Conservation (phyloP, 2,329 filamentous ascomycete genomes). For the Aspergillus hiratsukae region DNA sequence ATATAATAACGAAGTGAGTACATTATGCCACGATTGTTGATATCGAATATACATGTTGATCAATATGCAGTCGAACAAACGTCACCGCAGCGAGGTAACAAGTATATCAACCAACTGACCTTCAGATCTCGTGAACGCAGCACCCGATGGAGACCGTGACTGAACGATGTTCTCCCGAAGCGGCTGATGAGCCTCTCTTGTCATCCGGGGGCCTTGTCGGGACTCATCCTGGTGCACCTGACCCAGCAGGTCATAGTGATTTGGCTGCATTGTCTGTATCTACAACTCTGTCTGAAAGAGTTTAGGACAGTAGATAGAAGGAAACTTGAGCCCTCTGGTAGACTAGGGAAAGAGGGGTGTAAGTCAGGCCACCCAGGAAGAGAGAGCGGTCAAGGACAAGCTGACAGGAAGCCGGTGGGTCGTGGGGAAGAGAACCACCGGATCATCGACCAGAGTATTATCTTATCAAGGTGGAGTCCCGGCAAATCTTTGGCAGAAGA, state of each 20-base stretch:
- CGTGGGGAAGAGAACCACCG: neutral
- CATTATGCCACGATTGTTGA: constrained; percentile 22
- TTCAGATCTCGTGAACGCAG: constrained; percentile 38
- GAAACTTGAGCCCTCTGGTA: neutral
- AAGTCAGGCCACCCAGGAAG: neutral
- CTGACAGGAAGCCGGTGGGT: neutral
- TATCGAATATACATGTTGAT: constrained; percentile 14
- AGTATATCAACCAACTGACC: constrained; percentile 29
- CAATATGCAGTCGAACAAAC: constrained; percentile 5
- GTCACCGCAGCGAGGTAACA: constrained; percentile 7
- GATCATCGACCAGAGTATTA: neutral
- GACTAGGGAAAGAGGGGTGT: neutral
- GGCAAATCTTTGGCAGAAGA: neutral
- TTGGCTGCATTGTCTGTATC: constrained; percentile 34
- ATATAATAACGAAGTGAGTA: constrained; percentile 45
- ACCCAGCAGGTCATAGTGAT: constrained; percentile 35
- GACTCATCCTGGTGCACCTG: constrained; percentile 29
- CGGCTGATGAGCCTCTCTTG: constrained; percentile 30
- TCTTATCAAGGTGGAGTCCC: neutral
- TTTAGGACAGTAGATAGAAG: neutral
- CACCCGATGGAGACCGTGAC: constrained; percentile 33
- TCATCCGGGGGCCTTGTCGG: constrained; percentile 28
- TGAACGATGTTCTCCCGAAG: constrained; percentile 27
- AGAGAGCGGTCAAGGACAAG: neutral
- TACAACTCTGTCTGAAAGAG: neutral